These are phyloP conservation scores for Mortierella sp. DNA, from an alignment of 371 early-diverging fungal species.

Conservation along the genomic window DNA sequence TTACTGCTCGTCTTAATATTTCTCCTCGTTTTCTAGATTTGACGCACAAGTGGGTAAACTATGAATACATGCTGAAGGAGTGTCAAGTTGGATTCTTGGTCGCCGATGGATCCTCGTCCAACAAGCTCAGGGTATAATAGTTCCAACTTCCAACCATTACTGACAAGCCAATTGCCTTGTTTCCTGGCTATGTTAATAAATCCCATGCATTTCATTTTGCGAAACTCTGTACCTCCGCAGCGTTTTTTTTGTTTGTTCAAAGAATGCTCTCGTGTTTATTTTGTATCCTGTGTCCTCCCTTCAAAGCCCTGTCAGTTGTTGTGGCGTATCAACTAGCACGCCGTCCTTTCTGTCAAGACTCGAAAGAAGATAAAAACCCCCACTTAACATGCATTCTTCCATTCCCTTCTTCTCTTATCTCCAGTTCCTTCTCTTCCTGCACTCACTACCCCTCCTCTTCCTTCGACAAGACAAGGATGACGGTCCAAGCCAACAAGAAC, in stretches of 20 bases:
- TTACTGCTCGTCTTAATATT: background rate
- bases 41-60: slow-evolving; percentile 96
- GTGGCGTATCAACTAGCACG: background rate
- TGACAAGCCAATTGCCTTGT: background rate
- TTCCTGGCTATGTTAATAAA: background rate
- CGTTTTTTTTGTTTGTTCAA: background rate
- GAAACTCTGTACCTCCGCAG: slow-evolving; percentile 16
- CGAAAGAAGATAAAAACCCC: background rate
- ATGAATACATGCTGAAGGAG: slow-evolving; percentile 85
- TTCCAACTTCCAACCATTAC: background rate
- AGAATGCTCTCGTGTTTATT: background rate
- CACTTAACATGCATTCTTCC: slow-evolving; percentile 1
- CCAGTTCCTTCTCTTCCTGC: background rate
- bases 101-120: slow-evolving; percentile 53
- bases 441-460: background rate
- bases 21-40: slow-evolving; percentile 64
- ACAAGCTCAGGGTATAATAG: slow-evolving; percentile 27
- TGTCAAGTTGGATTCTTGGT: slow-evolving; percentile 90
- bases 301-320: background rate
- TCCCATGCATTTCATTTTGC: background rate
- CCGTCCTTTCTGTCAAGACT: background rate
- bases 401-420: slow-evolving; percentile 3
- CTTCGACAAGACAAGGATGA: slow-evolving; percentile 15
- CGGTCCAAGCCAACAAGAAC: slow-evolving; percentile 5
- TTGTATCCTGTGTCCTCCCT: background rate